These are phyloP conservation scores for Aureobasidium sp. DNA, from an alignment of 2,329 filamentous ascomycete genomes.

Conservation along the genomic window DNA sequence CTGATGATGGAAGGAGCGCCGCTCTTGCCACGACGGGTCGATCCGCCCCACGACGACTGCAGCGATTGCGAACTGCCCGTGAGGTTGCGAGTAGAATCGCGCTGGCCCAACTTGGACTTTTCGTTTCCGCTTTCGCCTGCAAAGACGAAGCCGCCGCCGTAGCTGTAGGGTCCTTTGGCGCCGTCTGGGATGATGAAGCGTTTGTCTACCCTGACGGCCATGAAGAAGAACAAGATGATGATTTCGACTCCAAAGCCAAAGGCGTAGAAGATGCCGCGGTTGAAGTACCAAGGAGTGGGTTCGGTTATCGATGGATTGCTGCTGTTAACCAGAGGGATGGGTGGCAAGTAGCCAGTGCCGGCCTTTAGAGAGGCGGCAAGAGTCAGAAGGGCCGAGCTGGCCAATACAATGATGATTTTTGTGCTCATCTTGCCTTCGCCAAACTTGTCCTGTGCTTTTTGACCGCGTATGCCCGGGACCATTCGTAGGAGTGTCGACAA, in stretches of 20 bases:
- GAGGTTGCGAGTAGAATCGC: slow-evolving; percentile 21
- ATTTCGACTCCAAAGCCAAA: slow-evolving; percentile 74
- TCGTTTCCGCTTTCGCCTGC: slow-evolving; percentile 25
- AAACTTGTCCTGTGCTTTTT: slow-evolving; percentile 48
- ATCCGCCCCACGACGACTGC: slow-evolving; percentile 6
- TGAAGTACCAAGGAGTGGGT: slow-evolving; percentile 61
- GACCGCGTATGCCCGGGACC: slow-evolving; percentile 20
- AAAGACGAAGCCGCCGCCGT: slow-evolving; percentile 17
- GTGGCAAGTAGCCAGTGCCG: slow-evolving; percentile 49
- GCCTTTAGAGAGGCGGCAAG: slow-evolving; percentile 65
- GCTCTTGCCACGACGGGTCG: neutral
- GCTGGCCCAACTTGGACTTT: slow-evolving; percentile 21
- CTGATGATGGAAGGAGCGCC: slow-evolving; percentile 19
- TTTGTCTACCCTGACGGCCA: slow-evolving; percentile 61
- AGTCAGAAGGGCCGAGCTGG: slow-evolving; percentile 53
- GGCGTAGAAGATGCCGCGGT: slow-evolving; percentile 67
- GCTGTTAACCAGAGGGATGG: slow-evolving; percentile 31
- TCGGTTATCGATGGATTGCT: slow-evolving; percentile 27
- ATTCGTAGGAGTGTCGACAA: slow-evolving; percentile 40
- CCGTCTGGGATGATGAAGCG: slow-evolving; percentile 71
- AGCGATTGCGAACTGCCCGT: slow-evolving; percentile 18
- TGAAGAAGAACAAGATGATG: slow-evolving; percentile 60
- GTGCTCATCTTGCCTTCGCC: slow-evolving; percentile 59
- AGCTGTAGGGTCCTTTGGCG: slow-evolving; percentile 44
- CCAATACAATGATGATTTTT: slow-evolving; percentile 60